Evolutionary conservation across 1,139 yeast genomes (phyloP).

Genomic region (Arxiozyma slooffiae): DNA sequence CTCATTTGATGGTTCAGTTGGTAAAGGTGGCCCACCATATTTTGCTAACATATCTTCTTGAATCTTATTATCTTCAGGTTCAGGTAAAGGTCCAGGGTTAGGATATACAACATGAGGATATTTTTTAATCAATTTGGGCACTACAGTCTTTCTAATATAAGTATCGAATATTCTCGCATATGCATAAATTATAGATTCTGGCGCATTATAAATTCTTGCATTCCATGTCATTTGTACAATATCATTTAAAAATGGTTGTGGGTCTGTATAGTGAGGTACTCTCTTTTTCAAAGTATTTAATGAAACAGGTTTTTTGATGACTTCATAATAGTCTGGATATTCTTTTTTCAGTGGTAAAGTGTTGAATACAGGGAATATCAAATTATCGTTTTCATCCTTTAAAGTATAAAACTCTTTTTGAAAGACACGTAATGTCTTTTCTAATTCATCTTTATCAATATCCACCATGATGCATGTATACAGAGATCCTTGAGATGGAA

Average conservation of each 20-base stretch:
- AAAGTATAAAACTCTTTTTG: slow-evolving; percentile 34
- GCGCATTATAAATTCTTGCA: slow-evolving; percentile 73
- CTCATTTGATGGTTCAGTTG: background rate
- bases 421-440: slow-evolving; percentile 7
- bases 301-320: slow-evolving; percentile 64
- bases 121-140: slow-evolving; percentile 41
- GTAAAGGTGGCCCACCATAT: background rate
- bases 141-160: slow-evolving; percentile 43
- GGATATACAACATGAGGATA: slow-evolving; percentile 48
- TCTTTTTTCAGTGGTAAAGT: slow-evolving; percentile 44
- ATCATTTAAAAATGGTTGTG: slow-evolving; percentile 67
- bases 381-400: slow-evolving; percentile 38
- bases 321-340: slow-evolving; percentile 62
- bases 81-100: slow-evolving; percentile 64
- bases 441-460: slow-evolving; percentile 7
- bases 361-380: slow-evolving; percentile 41
- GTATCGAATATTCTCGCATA: slow-evolving; percentile 66
- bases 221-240: slow-evolving; percentile 82
- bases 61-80: slow-evolving; percentile 28
- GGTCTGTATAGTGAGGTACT: slow-evolving; percentile 41
- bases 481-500: background rate
- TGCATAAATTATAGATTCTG: slow-evolving; percentile 53
- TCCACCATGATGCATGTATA: slow-evolving; percentile 6
- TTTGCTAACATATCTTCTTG: slow-evolving; percentile 4
- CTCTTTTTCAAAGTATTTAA: slow-evolving; percentile 52